These are phyloP conservation scores for Magnusiomyces paraingens DNA, from an alignment of 1,139 yeast species.

Conservation along the genomic window DNA sequence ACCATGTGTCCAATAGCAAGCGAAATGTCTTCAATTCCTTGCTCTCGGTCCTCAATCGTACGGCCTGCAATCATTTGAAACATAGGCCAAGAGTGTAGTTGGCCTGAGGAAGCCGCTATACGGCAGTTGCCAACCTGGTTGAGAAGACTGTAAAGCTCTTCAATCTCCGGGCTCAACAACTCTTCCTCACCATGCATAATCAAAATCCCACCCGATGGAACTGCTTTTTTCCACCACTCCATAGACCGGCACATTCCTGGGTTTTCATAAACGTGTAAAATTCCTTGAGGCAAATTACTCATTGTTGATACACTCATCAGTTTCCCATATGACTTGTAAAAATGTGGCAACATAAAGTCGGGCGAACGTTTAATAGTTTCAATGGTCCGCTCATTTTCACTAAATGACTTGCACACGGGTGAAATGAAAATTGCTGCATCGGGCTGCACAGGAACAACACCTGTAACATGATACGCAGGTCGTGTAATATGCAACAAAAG, in stretches of 20 bases:
- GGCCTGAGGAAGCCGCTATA: slow-evolving; percentile 24
- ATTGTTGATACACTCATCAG: not conserved
- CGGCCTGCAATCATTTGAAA: slow-evolving; percentile 26
- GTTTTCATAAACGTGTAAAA: slow-evolving; percentile 29
- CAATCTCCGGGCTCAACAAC: slow-evolving; percentile 34
- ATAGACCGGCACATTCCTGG: slow-evolving; percentile 35
- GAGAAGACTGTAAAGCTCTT: slow-evolving; percentile 25
- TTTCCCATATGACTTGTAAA: slow-evolving; percentile 3
- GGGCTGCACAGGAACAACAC: slow-evolving; percentile 25
- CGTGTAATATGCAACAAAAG: slow-evolving; percentile 33
- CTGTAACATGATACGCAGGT: slow-evolving; percentile 25
- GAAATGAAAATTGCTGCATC: slow-evolving; percentile 37
- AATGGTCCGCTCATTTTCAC: not conserved
- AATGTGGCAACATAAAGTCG: slow-evolving; percentile 6
- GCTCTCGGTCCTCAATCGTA: slow-evolving; percentile 23
- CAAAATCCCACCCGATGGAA: slow-evolving; percentile 36
- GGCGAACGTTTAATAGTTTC: not conserved
- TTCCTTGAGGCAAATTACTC: slow-evolving; percentile 11
- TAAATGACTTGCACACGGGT: slow-evolving; percentile 25
- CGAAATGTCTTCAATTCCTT: slow-evolving; percentile 27
- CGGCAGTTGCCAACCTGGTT: slow-evolving; percentile 19
- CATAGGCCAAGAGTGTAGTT: slow-evolving; percentile 35
- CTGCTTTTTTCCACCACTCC: slow-evolving; percentile 38
- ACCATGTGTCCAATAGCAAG: slow-evolving; percentile 29
- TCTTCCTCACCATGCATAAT: slow-evolving; percentile 40